Evolutionary conservation across 2,329 filamentous ascomycete species (phyloP).

Genomic region (Alternaria viburni): DNA sequence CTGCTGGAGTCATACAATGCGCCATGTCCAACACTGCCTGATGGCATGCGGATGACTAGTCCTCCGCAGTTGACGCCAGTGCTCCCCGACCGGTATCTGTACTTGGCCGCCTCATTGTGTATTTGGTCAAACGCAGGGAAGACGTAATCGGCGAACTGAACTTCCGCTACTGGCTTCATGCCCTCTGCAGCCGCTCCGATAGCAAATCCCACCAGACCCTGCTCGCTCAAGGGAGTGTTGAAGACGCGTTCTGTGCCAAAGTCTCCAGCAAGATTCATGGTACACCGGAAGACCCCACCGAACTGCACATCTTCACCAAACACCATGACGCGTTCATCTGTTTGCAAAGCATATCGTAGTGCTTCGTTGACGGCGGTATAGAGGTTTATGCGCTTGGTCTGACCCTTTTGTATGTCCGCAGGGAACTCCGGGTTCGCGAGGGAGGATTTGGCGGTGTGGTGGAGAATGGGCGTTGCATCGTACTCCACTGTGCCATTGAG

Average conservation of each 20-base stretch:
- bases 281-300: constrained; percentile 93
- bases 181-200: constrained; percentile 90
- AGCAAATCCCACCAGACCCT: constrained; percentile 92
- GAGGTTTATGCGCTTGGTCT: constrained; percentile 86
- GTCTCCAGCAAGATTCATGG: constrained; percentile 85
- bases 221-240: constrained; percentile 93
- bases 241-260: constrained; percentile 91
- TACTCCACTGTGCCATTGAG: constrained; percentile 92
- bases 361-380: constrained; percentile 95
- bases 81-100: constrained; percentile 73
- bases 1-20: constrained; percentile 59
- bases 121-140: constrained; percentile 93
- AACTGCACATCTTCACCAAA: constrained; percentile 98
- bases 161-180: constrained; percentile 91
- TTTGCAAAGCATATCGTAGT: constrained; percentile 78
- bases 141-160: constrained; percentile 95
- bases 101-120: constrained; percentile 91
- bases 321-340: constrained; percentile 84
- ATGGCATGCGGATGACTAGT: constrained; percentile 87
- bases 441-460: constrained; percentile 77
- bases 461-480: constrained; percentile 77
- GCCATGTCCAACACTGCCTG: constrained; percentile 87
- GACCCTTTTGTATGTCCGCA: constrained; percentile 66
- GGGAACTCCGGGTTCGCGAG: constrained; percentile 76
- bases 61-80: constrained; percentile 68